A percentile compares a stretch with the other conserved stretches of the same genome.
Evolutionary conservation across 768 basidiomycete genomes (phyloP).

Genomic region (Tricholomella constricta): DNA sequence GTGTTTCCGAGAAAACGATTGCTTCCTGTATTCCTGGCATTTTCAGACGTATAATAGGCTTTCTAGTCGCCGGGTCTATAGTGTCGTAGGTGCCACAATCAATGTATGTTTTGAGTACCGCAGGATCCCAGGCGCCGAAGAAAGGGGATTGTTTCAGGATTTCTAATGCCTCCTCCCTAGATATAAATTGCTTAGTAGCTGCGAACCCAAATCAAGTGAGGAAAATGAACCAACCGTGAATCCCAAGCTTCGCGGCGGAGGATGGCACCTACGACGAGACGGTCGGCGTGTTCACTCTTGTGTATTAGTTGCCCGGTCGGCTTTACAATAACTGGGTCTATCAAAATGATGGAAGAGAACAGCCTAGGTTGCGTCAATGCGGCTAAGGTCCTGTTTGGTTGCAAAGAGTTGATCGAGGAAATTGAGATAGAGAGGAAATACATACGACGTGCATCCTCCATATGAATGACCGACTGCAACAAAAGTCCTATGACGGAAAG

Average conservation of each 20-base stretch:
- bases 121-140: constrained; percentile 72
- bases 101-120: constrained; percentile 59
- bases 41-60: constrained; percentile 57
- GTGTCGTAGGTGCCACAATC: constrained; percentile 52
- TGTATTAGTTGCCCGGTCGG: constrained; percentile 14
- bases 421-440: constrained; percentile 13
- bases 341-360: constrained; percentile 70
- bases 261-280: constrained; percentile 49
- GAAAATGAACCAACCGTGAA: constrained; percentile 43
- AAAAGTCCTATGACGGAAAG: constrained; percentile 56
- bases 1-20: constrained; percentile 53
- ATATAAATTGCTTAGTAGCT: not conserved
- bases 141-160: constrained; percentile 58
- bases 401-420: not conserved
- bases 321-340: constrained; percentile 74
- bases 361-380: constrained; percentile 63
- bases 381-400: constrained; percentile 53
- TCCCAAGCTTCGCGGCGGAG: constrained; percentile 63
- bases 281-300: constrained; percentile 14
- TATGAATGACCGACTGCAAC: constrained; percentile 83
- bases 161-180: constrained; percentile 61
- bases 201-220: not conserved
- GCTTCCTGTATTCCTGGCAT: constrained; percentile 69
- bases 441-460: constrained; percentile 78
- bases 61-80: constrained; percentile 24